Percentiles rank a stretch among this genome's conserved stretches.
These are phyloP conservation scores for Vitis amurensis DNA, from an alignment of 164 flowering plant genomes.

Conservation along the genomic window DNA sequence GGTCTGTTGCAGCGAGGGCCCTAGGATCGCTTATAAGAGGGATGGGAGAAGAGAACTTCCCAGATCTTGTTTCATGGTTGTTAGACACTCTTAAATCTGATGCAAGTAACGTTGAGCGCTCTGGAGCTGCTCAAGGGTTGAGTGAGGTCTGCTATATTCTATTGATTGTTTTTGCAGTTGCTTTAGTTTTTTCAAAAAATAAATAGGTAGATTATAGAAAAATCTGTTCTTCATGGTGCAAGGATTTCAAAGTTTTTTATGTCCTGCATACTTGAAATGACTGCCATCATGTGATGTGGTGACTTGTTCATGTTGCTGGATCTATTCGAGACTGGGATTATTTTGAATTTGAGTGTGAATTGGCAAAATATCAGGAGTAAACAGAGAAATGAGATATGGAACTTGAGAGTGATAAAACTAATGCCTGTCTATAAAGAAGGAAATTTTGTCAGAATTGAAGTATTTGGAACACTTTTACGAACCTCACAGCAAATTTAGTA, in stretches of 20 bases:
- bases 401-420: neutral
- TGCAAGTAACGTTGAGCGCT: slow-evolving; percentile 93
- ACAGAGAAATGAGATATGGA: neutral
- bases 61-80: slow-evolving; percentile 98
- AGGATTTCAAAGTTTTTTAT: no score
- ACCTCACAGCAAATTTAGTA: neutral
- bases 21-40: slow-evolving; percentile 95
- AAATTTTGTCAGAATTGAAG: no score
- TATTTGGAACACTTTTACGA: neutral
- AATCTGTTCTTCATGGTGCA: no score
- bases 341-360: neutral
- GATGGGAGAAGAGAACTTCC: slow-evolving; percentile 98
- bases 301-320: neutral
- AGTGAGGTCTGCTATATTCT: slow-evolving; percentile 70
- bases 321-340: neutral
- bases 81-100: slow-evolving; percentile 93
- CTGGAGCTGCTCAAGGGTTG: slow-evolving; percentile 99
- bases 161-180: neutral
- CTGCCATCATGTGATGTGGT: neutral
- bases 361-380: neutral
- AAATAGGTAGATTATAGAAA: no score
- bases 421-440: neutral
- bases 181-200: neutral
- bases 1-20: slow-evolving; percentile 96
- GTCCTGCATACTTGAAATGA: no score